Evolutionary conservation across 305 asterid species (phyloP), one percentile per base, ranked within the genome.

Genomic region (Fraxinus latifolia): DNA sequence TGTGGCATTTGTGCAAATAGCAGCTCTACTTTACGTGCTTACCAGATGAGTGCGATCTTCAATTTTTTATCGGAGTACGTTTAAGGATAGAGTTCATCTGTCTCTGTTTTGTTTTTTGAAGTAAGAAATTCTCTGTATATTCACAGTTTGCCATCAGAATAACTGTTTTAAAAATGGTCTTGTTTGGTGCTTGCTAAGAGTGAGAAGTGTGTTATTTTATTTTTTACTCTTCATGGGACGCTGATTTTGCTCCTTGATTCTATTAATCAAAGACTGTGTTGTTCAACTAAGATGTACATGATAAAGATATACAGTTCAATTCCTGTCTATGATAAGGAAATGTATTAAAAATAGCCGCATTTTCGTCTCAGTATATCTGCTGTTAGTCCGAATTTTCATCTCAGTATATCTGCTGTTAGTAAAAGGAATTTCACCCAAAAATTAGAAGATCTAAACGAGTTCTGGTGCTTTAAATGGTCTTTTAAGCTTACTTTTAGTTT

Each of bases 381-480:
- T 2, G 11, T 19, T 60, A 60, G 31, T 7, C 36, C 36, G 36
- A 33, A 33, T 60, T 60, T 60, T 6, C 32, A 21, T 62, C 31
- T 62, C 11, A 23, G 71, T 31, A 62, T 2, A 62, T 62, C 17
- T 67, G 17, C 74, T 4, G n/a, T 25, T 67, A 27, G 36, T 11
- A 67, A 23, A 9, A 2, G 34, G 34, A 67, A 11, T 67, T 25
- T 67, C 19, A 67, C 37, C 34, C 34, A 67, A 33, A 67, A 67
- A 67, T 67, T 27, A 12, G 74, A 67, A 25, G 36, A 67, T 27
- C 34, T 67, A 67, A 67, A 67, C 1, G 36, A 27, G 74, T 27
- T 67, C 36, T 67, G 36, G 74, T 67, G 74, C 74, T 67, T 17
- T 29, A 67, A 67, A 67, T 67, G 74, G 74, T 29, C 37, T 67